Evolutionary conservation across 202 grass and related monocot species (phyloP).

Genomic region (Zoysia matrella): DNA sequence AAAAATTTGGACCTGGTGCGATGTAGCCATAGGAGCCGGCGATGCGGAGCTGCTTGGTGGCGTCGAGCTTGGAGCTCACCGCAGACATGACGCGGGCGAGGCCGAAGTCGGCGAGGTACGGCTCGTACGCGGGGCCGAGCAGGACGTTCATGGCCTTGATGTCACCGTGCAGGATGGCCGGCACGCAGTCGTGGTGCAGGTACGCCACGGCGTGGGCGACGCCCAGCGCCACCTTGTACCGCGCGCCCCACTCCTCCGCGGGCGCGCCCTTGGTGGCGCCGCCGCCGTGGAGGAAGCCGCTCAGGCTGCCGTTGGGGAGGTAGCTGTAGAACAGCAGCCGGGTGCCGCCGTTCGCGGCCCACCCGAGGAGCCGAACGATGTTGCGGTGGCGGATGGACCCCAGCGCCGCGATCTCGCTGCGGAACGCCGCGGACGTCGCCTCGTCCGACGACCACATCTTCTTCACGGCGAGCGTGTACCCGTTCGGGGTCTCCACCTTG

Average conservation of each 20-base stretch:
- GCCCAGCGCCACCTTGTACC: conserved; percentile 79
- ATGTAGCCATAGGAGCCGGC: conserved; percentile 98
- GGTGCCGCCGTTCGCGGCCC: no score
- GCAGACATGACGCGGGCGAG: conserved; percentile 73
- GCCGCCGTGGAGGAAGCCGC: conserved; percentile 68
- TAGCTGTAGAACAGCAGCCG: no score
- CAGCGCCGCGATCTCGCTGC: conserved; percentile 84
- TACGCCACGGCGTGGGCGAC: conserved; percentile 90
- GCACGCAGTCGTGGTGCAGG: conserved; percentile 97
- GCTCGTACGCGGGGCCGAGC: conserved; percentile 73
- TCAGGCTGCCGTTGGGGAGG: no score
- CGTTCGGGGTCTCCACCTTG: conserved; percentile 71
- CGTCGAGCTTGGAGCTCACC: conserved; percentile 50
- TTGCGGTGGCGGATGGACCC: conserved; percentile 76
- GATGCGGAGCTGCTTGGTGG: conserved; percentile 56
- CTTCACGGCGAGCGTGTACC: conserved; percentile 66
- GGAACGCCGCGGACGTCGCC: conserved; percentile 57
- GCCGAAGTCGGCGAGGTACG: conserved; percentile 96
- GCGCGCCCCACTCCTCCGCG: conserved; percentile 64
- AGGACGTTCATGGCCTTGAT: conserved; percentile 98
- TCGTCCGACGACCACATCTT: no score
- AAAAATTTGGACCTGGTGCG: conserved; percentile 63
- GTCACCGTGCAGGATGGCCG: conserved; percentile 93
- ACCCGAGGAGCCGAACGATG: no score
- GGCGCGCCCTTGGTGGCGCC: conserved; percentile 46